Percentiles rank a stretch among this genome's conserved stretches.
Conservation (phyloP, 345 rosid species). For the Aquilaria malaccensis region DNA sequence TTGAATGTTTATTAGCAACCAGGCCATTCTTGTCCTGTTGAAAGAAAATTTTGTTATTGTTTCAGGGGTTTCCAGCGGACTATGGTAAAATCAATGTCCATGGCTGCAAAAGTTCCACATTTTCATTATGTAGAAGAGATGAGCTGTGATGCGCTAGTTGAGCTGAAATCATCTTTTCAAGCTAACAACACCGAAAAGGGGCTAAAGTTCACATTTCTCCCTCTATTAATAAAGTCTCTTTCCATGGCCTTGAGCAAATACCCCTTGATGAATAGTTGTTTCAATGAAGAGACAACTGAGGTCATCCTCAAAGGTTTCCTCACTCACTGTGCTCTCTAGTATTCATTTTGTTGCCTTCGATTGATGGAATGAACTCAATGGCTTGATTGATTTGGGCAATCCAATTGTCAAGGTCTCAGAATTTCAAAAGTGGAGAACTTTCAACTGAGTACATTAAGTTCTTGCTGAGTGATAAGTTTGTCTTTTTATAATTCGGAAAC, state of each 20-base stretch:
- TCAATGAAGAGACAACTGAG: constrained; percentile 67
- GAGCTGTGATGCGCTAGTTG: constrained; percentile 67
- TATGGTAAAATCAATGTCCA: constrained; percentile 93
- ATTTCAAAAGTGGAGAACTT: too few relatives aligned
- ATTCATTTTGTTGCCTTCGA: too few relatives aligned
- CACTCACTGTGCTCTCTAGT: not conserved
- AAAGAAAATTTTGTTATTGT: constrained; percentile 2
- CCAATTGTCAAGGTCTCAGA: too few relatives aligned
- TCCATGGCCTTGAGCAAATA: constrained; percentile 76
- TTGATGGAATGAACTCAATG: too few relatives aligned
- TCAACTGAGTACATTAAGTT: too few relatives aligned
- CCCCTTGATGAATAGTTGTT: constrained; percentile 83
- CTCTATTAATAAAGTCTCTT: constrained; percentile 70
- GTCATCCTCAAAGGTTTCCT: constrained; percentile 65
- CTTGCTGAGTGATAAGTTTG: too few relatives aligned
- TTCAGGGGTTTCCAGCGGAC: constrained; percentile 82
- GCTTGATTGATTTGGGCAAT: too few relatives aligned
- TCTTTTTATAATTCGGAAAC: too few relatives aligned
- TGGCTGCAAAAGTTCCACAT: constrained; percentile 91
- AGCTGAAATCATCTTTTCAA: constrained; percentile 66
- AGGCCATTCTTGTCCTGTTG: not conserved
- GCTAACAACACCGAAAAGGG: constrained; percentile 53
- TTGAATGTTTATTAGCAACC: not conserved
- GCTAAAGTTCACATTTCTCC: constrained; percentile 83
- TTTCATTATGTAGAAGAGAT: constrained; percentile 94